Conservation (phyloP, 192 early-diverging fungal species). For the Phlyctochytrium planicorne region DNA sequence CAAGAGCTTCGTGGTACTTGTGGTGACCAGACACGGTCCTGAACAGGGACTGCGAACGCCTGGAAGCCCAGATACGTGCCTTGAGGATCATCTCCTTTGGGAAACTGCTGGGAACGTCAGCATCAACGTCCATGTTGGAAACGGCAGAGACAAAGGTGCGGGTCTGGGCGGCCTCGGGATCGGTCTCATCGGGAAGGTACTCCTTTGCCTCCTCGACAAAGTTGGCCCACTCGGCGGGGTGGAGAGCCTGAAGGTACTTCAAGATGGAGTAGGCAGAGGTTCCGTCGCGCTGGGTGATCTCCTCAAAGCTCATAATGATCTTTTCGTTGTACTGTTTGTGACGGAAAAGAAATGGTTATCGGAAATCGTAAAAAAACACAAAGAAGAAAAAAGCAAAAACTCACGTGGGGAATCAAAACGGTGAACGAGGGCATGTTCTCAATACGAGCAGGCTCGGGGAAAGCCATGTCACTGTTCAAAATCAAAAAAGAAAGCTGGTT, state of each 20-base stretch:
- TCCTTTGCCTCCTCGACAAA: conserved; percentile 84
- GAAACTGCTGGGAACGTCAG: background rate
- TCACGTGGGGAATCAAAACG: conserved; percentile 73
- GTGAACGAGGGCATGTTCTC: conserved; percentile 71
- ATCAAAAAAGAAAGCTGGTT: too few relatives aligned
- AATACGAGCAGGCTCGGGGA: conserved; percentile 60
- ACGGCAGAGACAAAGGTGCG: background rate
- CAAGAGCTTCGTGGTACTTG: conserved; percentile 85
- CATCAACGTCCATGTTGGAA: background rate
- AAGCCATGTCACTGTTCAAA: background rate
- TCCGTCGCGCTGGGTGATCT: conserved; percentile 8
- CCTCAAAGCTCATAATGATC: conserved; percentile 5
- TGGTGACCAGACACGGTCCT: conserved; percentile 78
- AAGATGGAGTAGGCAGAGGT: conserved; percentile 4
- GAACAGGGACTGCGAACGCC: conserved; percentile 79
- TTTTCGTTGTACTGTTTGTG: conserved; percentile 10
- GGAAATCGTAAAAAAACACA: background rate
- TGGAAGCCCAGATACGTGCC: background rate
- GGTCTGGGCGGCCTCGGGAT: conserved; percentile 9
- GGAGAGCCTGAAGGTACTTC: conserved; percentile 16
- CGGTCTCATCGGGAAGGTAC: conserved; percentile 17
- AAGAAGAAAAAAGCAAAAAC: conserved; percentile 25
- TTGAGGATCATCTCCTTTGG: background rate
- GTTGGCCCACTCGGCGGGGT: conserved; percentile 82
- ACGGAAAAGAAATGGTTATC: too few relatives aligned